Conservation (phyloP, 345 rosid genomes). For the Bruguiera parviflora region DNA sequence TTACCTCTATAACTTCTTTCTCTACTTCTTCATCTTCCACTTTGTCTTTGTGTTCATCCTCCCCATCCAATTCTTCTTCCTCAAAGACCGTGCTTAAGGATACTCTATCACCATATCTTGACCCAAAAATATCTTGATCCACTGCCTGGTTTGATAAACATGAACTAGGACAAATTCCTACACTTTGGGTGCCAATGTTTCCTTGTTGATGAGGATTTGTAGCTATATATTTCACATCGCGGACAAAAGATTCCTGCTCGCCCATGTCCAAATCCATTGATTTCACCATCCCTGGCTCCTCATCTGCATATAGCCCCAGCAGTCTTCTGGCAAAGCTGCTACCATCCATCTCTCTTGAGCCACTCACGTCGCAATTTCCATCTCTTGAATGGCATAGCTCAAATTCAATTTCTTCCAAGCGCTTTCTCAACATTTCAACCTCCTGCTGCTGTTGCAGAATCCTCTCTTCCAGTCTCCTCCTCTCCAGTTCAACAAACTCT, state of each 20-base stretch:
- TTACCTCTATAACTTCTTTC: conserved; percentile 77
- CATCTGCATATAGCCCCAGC: conserved; percentile 55
- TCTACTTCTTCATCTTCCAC: conserved; percentile 65
- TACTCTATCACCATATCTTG: conserved; percentile 49
- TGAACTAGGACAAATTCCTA: conserved; percentile 28
- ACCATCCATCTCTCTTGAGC: conserved; percentile 43
- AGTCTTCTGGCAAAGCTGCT: conserved; percentile 75
- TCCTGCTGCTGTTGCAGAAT: conserved; percentile 86
- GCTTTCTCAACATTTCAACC: conserved; percentile 71
- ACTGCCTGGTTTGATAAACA: conserved; percentile 24
- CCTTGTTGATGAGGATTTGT: conserved; percentile 14
- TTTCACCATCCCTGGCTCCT: conserved; percentile 88
- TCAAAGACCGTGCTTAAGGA: conserved; percentile 87
- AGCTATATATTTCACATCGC: conserved; percentile 38
- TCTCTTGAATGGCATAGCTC: conserved; percentile 44
- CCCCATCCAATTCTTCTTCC: conserved; percentile 69
- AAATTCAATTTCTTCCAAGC: conserved; percentile 71
- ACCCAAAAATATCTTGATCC: conserved; percentile 36
- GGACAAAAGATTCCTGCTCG: conserved; percentile 53
- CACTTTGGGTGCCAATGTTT: conserved; percentile 24
- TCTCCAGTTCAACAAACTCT: conserved; percentile 77
- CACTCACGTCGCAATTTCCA: conserved; percentile 27
- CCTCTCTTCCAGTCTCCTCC: conserved; percentile 92
- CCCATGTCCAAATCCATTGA: conserved; percentile 98
- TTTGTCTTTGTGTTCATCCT: conserved; percentile 26